Evolutionary conservation across 805 yeast genomes (phyloP).

Genomic region (Kazachstania bromeliacearum): DNA sequence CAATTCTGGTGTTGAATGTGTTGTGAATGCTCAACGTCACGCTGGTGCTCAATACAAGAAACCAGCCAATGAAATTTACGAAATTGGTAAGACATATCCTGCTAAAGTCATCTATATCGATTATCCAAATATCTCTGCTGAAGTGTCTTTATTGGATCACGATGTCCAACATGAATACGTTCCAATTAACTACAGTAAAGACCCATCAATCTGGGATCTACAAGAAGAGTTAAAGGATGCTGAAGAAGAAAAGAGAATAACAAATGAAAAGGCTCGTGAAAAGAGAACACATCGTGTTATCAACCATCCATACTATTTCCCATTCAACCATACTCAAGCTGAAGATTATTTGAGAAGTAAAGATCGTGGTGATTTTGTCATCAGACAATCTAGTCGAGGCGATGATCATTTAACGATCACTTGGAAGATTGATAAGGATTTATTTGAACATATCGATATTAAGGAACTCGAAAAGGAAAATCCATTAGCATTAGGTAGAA

Average conservation of each 20-base stretch:
- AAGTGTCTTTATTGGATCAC: slow-evolving; percentile 56
- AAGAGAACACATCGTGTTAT: slow-evolving; percentile 62
- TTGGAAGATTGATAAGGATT: slow-evolving; percentile 88
- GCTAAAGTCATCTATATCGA: slow-evolving; percentile 67
- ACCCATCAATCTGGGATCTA: slow-evolving; percentile 69
- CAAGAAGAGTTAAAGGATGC: slow-evolving; percentile 62
- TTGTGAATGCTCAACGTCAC: slow-evolving; percentile 39
- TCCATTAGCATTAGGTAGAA: slow-evolving; percentile 50
- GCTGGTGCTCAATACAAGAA: slow-evolving; percentile 37
- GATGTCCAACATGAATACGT: slow-evolving; percentile 48
- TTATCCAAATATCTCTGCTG: slow-evolving; percentile 66
- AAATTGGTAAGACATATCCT: slow-evolving; percentile 74
- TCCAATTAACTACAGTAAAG: slow-evolving; percentile 34
- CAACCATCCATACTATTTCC: slow-evolving; percentile 85
- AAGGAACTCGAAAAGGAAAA: slow-evolving; percentile 62
- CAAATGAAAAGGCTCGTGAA: slow-evolving; percentile 55
- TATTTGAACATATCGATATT: slow-evolving; percentile 87
- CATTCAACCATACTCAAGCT: slow-evolving; percentile 78
- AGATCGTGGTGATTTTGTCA: slow-evolving; percentile 83
- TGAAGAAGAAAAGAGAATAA: slow-evolving; percentile 39
- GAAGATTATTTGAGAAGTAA: slow-evolving; percentile 86
- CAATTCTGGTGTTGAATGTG: slow-evolving; percentile 58
- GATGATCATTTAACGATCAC: slow-evolving; percentile 82
- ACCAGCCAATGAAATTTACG: slow-evolving; percentile 37
- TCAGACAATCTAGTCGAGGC: slow-evolving; percentile 91